Evolutionary conservation across 805 yeast genomes (phyloP).

Genomic region (Ogataea pini): DNA sequence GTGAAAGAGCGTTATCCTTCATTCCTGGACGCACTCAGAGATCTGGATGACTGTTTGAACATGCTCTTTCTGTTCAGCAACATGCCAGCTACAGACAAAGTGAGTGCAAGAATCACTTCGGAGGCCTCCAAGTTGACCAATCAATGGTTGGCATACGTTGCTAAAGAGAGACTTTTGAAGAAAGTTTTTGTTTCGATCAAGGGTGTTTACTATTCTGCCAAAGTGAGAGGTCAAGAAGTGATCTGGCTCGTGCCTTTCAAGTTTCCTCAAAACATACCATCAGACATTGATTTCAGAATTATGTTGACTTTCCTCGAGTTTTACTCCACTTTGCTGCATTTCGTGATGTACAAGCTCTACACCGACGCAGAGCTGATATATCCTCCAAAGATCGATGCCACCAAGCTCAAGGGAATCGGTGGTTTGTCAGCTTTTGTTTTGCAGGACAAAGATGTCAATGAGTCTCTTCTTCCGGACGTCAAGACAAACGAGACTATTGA

Average conservation of each 20-base stretch:
- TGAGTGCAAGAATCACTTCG: constrained; percentile 76
- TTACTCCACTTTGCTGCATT: constrained; percentile 88
- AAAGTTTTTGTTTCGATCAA: constrained; percentile 95
- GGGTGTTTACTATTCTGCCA: constrained; percentile 95
- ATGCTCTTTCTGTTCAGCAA: constrained; percentile 93
- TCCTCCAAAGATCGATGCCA: constrained; percentile 81
- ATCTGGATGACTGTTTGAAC: constrained; percentile 91
- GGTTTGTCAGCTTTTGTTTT: constrained; percentile 84
- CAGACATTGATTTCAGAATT: constrained; percentile 92
- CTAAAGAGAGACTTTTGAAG: constrained; percentile 76
- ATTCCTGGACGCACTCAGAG: constrained; percentile 88
- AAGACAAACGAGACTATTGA: constrained; percentile 28
- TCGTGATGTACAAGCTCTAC: constrained; percentile 82
- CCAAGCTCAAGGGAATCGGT: constrained; percentile 80
- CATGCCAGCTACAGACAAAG: constrained; percentile 89
- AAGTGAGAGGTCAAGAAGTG: constrained; percentile 84
- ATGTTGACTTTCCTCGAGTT: constrained; percentile 97
- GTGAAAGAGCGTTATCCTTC: constrained; percentile 96
- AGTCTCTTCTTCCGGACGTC: constrained; percentile 40
- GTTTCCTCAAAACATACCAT: constrained; percentile 93
- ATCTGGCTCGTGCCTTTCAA: constrained; percentile 97
- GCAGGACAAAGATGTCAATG: constrained; percentile 46
- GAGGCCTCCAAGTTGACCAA: constrained; percentile 86
- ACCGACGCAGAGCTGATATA: constrained; percentile 82
- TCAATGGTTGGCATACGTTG: constrained; percentile 94